Evolutionary conservation across 306 rosid species (phyloP).

Genomic region (Medicago truncatula): MtrunA17r5.0-ANR NC_053047.1:31192501-31193000

Average conservation of each 20-base stretch:
- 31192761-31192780: too few relatives aligned
- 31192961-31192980: background rate
- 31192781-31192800: too few relatives aligned
- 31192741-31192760: background rate
- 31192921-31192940: background rate
- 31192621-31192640: background rate
- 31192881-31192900: background rate
- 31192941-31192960: background rate
- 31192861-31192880: slow-evolving; percentile 6
- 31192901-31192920: too few relatives aligned
- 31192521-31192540: background rate
- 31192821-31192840: background rate
- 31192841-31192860: background rate
- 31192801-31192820: too few relatives aligned
- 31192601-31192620: background rate
- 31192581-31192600: background rate
- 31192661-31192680: slow-evolving; percentile 14
- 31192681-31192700: background rate
- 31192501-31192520: too few relatives aligned
- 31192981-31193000: background rate
- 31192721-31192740: too few relatives aligned
- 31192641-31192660: background rate
- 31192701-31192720: background rate
- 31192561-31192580: background rate
- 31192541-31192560: background rate